Percentiles rank a stretch among this genome's conserved stretches.
Conservation (phyloP, 768 basidiomycete genomes). For the Rhodotorula paludigena region DNA sequence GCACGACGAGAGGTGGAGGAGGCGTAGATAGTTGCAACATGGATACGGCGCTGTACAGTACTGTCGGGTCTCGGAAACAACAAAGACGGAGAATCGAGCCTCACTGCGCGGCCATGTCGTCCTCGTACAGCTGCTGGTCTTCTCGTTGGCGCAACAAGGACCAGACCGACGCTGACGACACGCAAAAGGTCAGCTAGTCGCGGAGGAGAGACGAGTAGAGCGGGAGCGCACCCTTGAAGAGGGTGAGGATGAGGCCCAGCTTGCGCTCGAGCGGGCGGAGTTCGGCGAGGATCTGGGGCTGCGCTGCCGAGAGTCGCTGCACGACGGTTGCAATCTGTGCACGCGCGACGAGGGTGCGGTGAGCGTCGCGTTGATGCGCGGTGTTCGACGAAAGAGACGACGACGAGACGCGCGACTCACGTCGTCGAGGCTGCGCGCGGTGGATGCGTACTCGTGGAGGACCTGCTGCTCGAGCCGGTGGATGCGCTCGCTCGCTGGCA, state of each 20-base stretch:
- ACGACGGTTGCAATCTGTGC: conserved; percentile 62
- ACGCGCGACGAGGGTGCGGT: not conserved
- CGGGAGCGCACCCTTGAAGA: conserved; percentile 71
- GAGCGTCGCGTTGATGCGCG: not conserved
- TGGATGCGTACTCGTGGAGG: conserved; percentile 22
- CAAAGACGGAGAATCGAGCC: not conserved
- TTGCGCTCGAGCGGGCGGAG: conserved; percentile 81
- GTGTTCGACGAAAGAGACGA: not conserved
- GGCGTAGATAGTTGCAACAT: too few species aligned
- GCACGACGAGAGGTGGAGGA: too few species aligned
- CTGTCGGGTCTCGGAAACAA: too few species aligned
- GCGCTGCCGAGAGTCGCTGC: conserved; percentile 65
- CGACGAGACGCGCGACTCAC: conserved; percentile 13
- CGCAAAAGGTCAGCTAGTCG: too few species aligned
- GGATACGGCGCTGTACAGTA: too few species aligned
- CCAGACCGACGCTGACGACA: conserved; percentile 77
- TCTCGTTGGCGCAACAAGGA: conserved; percentile 62
- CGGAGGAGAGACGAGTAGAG: not conserved
- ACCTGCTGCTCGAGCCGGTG: conserved; percentile 24
- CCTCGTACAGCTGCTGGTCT: conserved; percentile 31
- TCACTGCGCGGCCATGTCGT: conserved; percentile 22
- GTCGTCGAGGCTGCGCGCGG: conserved; percentile 32
- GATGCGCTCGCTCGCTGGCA: not conserved
- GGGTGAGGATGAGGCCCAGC: conserved; percentile 87
- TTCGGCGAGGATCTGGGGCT: conserved; percentile 67